phyloP scores from a whole-genome alignment of 2,329 filamentous ascomycete species.

The Madurella fahalii region DNA sequence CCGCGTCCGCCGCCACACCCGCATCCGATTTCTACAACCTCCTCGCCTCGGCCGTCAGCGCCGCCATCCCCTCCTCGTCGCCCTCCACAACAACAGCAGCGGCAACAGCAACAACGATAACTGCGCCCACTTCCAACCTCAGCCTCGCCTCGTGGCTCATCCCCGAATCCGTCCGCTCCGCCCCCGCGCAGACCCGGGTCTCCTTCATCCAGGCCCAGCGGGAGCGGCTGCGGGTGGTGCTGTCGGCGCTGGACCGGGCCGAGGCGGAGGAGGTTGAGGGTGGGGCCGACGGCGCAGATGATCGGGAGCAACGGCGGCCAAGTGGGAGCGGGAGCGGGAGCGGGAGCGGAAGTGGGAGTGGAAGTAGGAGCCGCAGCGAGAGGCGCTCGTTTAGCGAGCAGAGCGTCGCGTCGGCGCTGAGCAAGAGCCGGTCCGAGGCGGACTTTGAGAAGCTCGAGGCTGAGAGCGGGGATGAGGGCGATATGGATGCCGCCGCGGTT shows the following conservation, averaged over 20 bases:
- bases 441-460: constrained; percentile 89
- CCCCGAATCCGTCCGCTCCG: constrained; percentile 58
- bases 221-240: constrained; percentile 68
- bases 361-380: constrained; percentile 4
- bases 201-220: constrained; percentile 75
- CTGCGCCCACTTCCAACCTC: constrained; percentile 30
- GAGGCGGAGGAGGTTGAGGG: constrained; percentile 46
- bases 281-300: not conserved
- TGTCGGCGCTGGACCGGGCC: constrained; percentile 76
- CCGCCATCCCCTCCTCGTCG: constrained; percentile 43
- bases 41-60: constrained; percentile 68
- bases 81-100: constrained; percentile 28
- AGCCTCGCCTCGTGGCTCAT: constrained; percentile 45
- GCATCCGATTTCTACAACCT: constrained; percentile 69
- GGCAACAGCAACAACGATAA: constrained; percentile 1
- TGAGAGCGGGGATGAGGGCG: constrained; percentile 60
- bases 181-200: constrained; percentile 61
- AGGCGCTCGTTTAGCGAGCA: constrained; percentile 41
- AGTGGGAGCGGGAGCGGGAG: constrained; percentile 21
- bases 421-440: constrained; percentile 77
- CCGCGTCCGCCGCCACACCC: constrained; percentile 4
- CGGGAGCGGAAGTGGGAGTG: constrained; percentile 27
- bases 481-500: constrained; percentile 27
- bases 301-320: constrained; percentile 12
- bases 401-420: constrained; percentile 62